Percentiles rank a stretch among this genome's conserved stretches.
Evolutionary conservation across 2,329 filamentous ascomycete genomes (phyloP).

Genomic region (Raffaelea ambrosiae): DNA sequence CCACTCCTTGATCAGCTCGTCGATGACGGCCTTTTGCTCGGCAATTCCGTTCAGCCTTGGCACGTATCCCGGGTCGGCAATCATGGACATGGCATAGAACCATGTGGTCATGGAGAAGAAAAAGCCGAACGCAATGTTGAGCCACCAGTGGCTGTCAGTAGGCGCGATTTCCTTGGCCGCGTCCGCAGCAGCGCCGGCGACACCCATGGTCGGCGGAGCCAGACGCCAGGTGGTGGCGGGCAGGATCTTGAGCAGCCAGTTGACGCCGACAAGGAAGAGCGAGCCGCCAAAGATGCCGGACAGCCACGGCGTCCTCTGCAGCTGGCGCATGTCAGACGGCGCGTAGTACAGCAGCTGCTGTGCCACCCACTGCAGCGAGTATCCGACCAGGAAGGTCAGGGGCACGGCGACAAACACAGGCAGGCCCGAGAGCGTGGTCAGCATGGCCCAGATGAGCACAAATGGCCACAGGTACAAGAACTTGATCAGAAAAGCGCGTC

Average conservation of each 20-base stretch:
- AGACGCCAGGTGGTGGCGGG: conserved; percentile 31
- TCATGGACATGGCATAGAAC: conserved; percentile 83
- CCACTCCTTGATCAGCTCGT: conserved; percentile 74
- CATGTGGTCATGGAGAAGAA: conserved; percentile 63
- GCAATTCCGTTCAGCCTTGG: conserved; percentile 84
- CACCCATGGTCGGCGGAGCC: not conserved
- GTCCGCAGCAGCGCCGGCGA: not conserved
- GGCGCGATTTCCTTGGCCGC: not conserved
- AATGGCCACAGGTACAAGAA: conserved; percentile 91
- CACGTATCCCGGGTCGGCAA: conserved; percentile 83
- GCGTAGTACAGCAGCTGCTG: conserved; percentile 73
- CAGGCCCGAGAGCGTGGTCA: conserved; percentile 66
- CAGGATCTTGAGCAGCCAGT: conserved; percentile 67
- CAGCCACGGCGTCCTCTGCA: conserved; percentile 90
- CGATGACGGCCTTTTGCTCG: conserved; percentile 81
- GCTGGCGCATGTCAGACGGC: conserved; percentile 76
- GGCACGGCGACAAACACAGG: conserved; percentile 72
- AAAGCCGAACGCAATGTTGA: conserved; percentile 66
- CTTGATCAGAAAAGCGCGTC: conserved; percentile 67
- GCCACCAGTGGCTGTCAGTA: conserved; percentile 49
- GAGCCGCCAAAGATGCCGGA: conserved; percentile 88
- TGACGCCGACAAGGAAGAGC: conserved; percentile 68
- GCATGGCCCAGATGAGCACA: conserved; percentile 59
- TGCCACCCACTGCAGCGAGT: conserved; percentile 67
- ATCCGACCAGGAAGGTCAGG: conserved; percentile 55